phyloP scores from a whole-genome alignment of 805 yeast species.

The Saccharomyces kudriavzevii region DNA sequence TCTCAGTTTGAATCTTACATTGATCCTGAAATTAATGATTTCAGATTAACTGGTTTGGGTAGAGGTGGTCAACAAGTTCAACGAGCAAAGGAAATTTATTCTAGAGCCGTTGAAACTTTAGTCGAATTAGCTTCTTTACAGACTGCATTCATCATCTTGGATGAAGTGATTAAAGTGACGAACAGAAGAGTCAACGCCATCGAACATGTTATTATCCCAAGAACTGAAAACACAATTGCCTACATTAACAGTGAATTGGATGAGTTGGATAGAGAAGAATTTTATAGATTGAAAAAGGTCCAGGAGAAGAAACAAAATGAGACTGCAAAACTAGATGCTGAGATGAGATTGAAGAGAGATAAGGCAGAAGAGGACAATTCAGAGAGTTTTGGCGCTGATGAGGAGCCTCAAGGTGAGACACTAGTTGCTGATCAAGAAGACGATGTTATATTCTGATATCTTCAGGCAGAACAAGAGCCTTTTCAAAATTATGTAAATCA shows the following conservation, averaged over 20 bases:
- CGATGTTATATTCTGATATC: constrained; percentile 36
- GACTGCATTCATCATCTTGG: constrained; percentile 92
- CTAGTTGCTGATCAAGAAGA: constrained; percentile 37
- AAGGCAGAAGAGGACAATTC: constrained; percentile 22
- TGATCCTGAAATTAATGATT: constrained; percentile 82
- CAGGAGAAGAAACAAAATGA: constrained; percentile 89
- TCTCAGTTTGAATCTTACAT: constrained; percentile 87
- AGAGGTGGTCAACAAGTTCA: constrained; percentile 98
- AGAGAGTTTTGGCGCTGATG: constrained; percentile 17
- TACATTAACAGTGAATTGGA: constrained; percentile 93
- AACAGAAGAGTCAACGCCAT: constrained; percentile 97
- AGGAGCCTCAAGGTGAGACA: constrained; percentile 15
- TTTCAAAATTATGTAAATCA: not conserved
- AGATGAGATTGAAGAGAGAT: constrained; percentile 26
- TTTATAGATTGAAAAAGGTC: constrained; percentile 90
- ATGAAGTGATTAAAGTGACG: constrained; percentile 95
- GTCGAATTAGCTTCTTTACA: constrained; percentile 94
- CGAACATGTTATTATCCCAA: constrained; percentile 95
- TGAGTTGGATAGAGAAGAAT: constrained; percentile 96
- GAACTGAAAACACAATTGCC: constrained; percentile 90
- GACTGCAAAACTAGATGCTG: constrained; percentile 56
- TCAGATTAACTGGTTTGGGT: constrained; percentile 93
- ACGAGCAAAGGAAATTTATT: constrained; percentile 85
- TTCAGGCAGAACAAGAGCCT: not conserved
- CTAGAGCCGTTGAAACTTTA: constrained; percentile 93